Base-by-base conservation (phyloP, 352 stramenopile genomes). In the Phytophthora sansomeana region DNA sequence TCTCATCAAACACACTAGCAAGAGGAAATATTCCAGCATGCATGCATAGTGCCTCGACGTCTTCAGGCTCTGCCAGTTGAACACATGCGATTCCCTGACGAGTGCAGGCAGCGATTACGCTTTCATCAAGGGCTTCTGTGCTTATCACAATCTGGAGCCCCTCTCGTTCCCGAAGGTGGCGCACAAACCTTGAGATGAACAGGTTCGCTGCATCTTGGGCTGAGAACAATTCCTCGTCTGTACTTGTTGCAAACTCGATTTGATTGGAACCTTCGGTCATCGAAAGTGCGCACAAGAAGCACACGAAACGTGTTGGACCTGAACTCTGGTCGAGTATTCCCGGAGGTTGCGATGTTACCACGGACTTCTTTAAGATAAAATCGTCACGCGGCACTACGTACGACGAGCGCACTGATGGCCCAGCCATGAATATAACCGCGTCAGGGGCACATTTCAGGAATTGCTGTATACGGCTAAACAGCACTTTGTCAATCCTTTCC, bases 331-430 rank as follows among this genome's bases (percentile, higher is more conserved):
- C 28, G 6, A 88, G 48, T 10, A 82, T 55, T 14, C 44, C 59
- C 2, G 71, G 65, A 52, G 71, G 56, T n/a, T 92, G 81, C 10
- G 76, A 79, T 5, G 71, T 38, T 17, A 89, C 58, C 24, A 87
- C 49, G 2, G 77, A 74, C 49, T 89, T 89, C n/a, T 71, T 69
- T 16, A 92, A 38, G 4, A 92, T 74, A 63, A 90, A 89, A 0
- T 90, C 76, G 21, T 74, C 51, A 0, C 8, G 10, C 1, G 71
- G 66, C 2, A 90, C 46, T 8, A 81, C 71, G n/a, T 72, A 71
- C 17, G 83, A 92, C 2, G 49, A 17, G 10, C 36, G 54, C 5
- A 90, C 39, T 0, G 69, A 77, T 0, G 65, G 35, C 9, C 75
- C 68, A n/a, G 63, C 30, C 51, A 79, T 69, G 30, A 77, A 81